These are phyloP conservation scores for Zymoseptoria brevis DNA, from an alignment of 2,329 filamentous ascomycete genomes.

Conservation along the genomic window DNA sequence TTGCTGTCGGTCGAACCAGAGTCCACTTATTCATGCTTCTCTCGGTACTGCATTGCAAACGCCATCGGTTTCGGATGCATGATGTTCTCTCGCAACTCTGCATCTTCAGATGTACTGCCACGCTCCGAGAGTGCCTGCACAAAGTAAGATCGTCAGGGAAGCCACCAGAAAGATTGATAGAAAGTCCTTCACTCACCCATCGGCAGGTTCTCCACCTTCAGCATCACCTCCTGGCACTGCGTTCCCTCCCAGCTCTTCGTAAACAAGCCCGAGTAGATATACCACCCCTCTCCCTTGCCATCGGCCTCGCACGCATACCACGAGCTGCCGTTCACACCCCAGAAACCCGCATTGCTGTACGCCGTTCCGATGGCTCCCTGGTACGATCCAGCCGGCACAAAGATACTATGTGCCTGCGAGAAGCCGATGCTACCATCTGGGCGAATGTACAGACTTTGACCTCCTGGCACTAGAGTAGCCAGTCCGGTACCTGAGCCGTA, in stretches of 20 bases:
- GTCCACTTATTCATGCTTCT: neutral
- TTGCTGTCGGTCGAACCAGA: neutral
- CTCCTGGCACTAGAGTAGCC: constrained; percentile 16
- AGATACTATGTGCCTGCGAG: constrained; percentile 11
- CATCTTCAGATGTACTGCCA: neutral
- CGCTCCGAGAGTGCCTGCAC: neutral
- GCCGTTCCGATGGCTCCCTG: constrained; percentile 7
- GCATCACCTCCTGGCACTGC: neutral
- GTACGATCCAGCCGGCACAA: neutral
- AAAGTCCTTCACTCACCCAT: neutral
- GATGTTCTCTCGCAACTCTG: neutral
- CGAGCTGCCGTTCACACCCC: constrained; percentile 10
- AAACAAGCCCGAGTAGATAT: neutral
- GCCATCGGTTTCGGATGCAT: too few species aligned
- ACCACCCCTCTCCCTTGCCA: neutral
- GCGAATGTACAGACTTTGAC: constrained; percentile 17
- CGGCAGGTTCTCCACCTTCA: neutral
- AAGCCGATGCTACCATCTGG: constrained; percentile 15
- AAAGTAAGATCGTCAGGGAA: neutral
- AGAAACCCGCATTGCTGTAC: constrained; percentile 13
- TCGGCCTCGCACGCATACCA: constrained; percentile 13
- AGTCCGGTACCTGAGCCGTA: constrained; percentile 1
- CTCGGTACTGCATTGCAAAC: neutral
- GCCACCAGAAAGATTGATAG: neutral
- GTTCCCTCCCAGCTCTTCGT: neutral